Conservation (phyloP, 1,284 basidiomycete genomes). For the Cystobasidium slooffiae region DNA sequence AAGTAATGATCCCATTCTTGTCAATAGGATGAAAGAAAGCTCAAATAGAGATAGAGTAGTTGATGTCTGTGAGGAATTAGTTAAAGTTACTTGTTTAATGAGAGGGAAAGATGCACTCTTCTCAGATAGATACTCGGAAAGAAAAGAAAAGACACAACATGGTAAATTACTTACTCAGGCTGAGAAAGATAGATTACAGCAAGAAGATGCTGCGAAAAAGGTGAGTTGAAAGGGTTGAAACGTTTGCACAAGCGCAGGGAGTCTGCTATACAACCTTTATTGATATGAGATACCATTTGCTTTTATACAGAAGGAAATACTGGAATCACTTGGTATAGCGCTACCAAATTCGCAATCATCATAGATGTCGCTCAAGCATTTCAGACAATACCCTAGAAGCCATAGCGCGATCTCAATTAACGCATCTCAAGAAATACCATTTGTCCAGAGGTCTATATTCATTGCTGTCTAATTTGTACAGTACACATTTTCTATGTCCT, state of each 20-base stretch:
- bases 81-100: slow-evolving; percentile 54
- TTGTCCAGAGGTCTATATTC: too few species aligned
- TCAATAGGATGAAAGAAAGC: slow-evolving; percentile 54
- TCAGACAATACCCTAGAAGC: too few species aligned
- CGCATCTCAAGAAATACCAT: too few species aligned
- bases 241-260: not conserved
- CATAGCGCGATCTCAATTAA: too few species aligned
- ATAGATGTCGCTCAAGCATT: not conserved
- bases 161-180: slow-evolving; percentile 56
- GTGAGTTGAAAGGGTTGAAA: not conserved
- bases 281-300: too few species aligned
- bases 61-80: slow-evolving; percentile 58
- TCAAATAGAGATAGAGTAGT: slow-evolving; percentile 58
- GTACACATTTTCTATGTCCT: too few species aligned
- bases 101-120: slow-evolving; percentile 53
- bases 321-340: not conserved
- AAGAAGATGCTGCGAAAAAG: not conserved
- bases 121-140: slow-evolving; percentile 56
- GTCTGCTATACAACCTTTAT: not conserved
- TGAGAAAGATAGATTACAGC: slow-evolving; percentile 46
- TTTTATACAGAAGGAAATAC: not conserved
- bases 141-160: slow-evolving; percentile 55
- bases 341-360: not conserved
- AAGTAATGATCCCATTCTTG: not conserved
- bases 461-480: too few species aligned